These are phyloP conservation scores for Micromonas commoda DNA, from an alignment of 139 green algal species.

Conservation along the genomic window DNA sequence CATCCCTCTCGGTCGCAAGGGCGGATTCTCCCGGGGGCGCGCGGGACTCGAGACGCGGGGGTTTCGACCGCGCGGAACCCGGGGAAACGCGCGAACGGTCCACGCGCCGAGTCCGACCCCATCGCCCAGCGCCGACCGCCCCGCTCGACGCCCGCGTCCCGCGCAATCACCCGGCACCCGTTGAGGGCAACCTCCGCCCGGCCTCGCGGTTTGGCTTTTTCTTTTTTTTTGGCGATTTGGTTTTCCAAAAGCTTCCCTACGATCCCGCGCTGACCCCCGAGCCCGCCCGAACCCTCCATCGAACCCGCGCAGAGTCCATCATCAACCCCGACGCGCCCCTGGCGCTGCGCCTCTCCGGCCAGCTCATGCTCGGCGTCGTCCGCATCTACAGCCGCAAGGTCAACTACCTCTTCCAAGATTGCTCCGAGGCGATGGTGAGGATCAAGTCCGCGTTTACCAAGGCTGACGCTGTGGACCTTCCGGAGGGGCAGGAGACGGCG, in stretches of 20 bases:
- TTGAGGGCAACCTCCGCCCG: too few species aligned
- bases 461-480: constrained; percentile 55
- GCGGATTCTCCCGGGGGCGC: neutral
- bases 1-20: too few species aligned
- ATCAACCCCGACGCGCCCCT: constrained; percentile 87
- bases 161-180: too few species aligned
- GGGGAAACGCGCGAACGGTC: too few species aligned
- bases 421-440: constrained; percentile 61
- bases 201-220: too few species aligned
- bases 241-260: too few species aligned
- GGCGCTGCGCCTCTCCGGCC: constrained; percentile 83
- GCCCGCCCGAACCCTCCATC: neutral
- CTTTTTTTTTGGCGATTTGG: too few species aligned
- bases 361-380: constrained; percentile 92
- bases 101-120: too few species aligned
- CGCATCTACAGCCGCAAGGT: constrained; percentile 86
- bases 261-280: neutral
- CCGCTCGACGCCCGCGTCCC: too few species aligned
- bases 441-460: constrained; percentile 47
- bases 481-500: constrained; percentile 42
- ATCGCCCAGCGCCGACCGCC: too few species aligned
- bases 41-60: neutral
- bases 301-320: constrained; percentile 66
- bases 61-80: neutral
- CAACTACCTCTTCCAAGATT: constrained; percentile 47